Percentiles rank a stretch among this genome's conserved stretches.
These are phyloP conservation scores for Betula pendula DNA, from an alignment of 306 rosid genomes.

Conservation along the genomic window DNA sequence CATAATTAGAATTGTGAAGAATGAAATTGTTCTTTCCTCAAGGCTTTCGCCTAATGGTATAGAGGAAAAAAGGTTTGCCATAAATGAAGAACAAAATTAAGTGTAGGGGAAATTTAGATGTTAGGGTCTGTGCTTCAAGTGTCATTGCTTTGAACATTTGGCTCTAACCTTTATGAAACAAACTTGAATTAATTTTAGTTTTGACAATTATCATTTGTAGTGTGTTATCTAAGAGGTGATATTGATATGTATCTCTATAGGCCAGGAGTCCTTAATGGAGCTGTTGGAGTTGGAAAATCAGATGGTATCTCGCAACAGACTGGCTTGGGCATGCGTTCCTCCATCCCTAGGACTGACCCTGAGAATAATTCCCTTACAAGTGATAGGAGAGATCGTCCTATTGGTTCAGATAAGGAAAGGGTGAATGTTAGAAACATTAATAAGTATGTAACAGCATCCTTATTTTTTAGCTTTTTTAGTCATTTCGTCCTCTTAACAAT, in stretches of 20 bases:
- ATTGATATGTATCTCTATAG: slow-evolving; percentile 43
- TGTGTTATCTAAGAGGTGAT: slow-evolving; percentile 24
- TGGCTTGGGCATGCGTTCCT: slow-evolving; percentile 76
- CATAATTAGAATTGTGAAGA: slow-evolving; percentile 7
- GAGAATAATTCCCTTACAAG: slow-evolving; percentile 63
- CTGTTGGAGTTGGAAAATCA: slow-evolving; percentile 71
- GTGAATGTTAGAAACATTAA: slow-evolving; percentile 73
- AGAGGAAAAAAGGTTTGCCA: slow-evolving; percentile 25
- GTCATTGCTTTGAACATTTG: slow-evolving; percentile 14
- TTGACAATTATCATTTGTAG: not conserved
- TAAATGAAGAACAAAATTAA: slow-evolving; percentile 9
- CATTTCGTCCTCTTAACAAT: not conserved
- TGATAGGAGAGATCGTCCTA: slow-evolving; percentile 82
- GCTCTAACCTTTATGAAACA: slow-evolving; percentile 20
- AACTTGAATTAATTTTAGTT: not conserved
- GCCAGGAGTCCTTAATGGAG: slow-evolving; percentile 76
- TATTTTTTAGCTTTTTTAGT: not conserved
- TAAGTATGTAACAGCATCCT: slow-evolving; percentile 57
- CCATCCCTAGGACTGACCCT: slow-evolving; percentile 75
- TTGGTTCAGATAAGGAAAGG: slow-evolving; percentile 82
- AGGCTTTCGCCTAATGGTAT: slow-evolving; percentile 14
- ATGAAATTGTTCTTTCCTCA: not conserved
- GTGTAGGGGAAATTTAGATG: slow-evolving; percentile 20
- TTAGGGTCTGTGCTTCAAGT: slow-evolving; percentile 26
- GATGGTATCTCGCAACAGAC: slow-evolving; percentile 73